Base-by-base conservation (phyloP, 805 yeast genomes). In the Cyberlindnera meyerae region DNA sequence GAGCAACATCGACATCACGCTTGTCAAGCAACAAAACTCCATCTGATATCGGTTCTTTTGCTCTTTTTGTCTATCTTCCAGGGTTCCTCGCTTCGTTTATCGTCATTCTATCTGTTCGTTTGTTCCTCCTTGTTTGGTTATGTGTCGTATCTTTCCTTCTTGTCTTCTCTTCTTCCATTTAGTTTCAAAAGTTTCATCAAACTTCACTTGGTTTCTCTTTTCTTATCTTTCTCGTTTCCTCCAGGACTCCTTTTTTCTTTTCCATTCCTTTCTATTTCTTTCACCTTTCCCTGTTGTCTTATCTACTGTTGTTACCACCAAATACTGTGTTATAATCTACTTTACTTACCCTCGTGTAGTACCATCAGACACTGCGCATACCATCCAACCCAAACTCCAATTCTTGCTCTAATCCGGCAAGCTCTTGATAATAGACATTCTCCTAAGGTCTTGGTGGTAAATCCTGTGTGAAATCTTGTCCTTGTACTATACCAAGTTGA, bases 361-460 rank as follows among this genome's bases (percentile, higher is more conserved):
- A n/a, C 13, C 21, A 21, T 31, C 14, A 31, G 20, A 37, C 22
- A 14, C 35, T 34, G 18, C 34, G 34, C 14, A 45, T 40, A 4
- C 47, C 55, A 57, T 81, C 87, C 29, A 80, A 55, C 2, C 87
- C 87, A 54, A 70, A 80, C 44, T 78, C 85, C 48, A 80, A 55
- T 44, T 81, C 88, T 43, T 69, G 73, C 47, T 80, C 88, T 29
- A 80, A 55, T 36, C 75, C 81, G 8, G 34, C 45, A 29, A 57
- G 51, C 36, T 64, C 38, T 11, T 28, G 29, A 14, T 34, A 36
- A 24, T 28, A 44, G 1, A 47, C 34, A 24, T 40, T 71, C 49
- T 77, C 84, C 40, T 73, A 79, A 4, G 84, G 83, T 48, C 72
- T 68, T 33, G 83, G 84, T 8, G 82, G 84, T 32, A 69, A 52